Base-by-base conservation (phyloP, 2,329 filamentous ascomycete genomes). In the Aspergillus felis region DNA sequence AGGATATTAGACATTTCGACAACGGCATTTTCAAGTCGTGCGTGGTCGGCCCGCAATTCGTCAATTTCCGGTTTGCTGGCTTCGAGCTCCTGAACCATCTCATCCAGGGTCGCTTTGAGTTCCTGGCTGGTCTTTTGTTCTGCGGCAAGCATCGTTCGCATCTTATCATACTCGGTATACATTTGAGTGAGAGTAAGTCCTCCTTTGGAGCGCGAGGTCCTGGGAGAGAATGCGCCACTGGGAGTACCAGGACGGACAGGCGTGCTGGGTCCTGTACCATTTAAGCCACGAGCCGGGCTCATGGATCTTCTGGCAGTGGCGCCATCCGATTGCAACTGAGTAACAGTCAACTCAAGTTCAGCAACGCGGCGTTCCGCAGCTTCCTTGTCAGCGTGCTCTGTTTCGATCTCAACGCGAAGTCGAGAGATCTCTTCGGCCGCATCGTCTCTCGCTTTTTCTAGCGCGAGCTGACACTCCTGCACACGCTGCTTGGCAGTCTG, bases 61-160 rank as follows among this genome's bases (percentile, higher is more conserved):
- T 96, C 87, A 29, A 97, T 85, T 68, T 97, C 92, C 0, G 94
- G 94, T 27, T 88, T 87, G 71, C 90, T 92, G 25, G 87, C 87
- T 72, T 99, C 92, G 41, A 97, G 77, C 57, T 92, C 88, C 41
- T 87, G 83, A 57, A 97, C 85, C 79, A 97, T 90, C 58, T 94
- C 90, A 62, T 97, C 91, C 48, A 97, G 79, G 48, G 93, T 86
- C 41, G 86, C 83, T 20, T 85, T 84, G 10, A 97, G 84, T 68
- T 91, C 86, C 61, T 89, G 85, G 65, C 85, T 91, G 24, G 87
- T 85, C 57, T 89, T 84, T 69, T 87, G 87, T 72, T 96, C 90
- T 3, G 82, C 84, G 3, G 87, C 86, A 35, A 97, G 81, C 84
- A 55, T 85, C 81, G 80, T 94, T 90, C 73, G 72, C 64, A 83